phyloP scores from a whole-genome alignment of 1,139 yeast species.

The Debaryomyces singareniensis region DNA sequence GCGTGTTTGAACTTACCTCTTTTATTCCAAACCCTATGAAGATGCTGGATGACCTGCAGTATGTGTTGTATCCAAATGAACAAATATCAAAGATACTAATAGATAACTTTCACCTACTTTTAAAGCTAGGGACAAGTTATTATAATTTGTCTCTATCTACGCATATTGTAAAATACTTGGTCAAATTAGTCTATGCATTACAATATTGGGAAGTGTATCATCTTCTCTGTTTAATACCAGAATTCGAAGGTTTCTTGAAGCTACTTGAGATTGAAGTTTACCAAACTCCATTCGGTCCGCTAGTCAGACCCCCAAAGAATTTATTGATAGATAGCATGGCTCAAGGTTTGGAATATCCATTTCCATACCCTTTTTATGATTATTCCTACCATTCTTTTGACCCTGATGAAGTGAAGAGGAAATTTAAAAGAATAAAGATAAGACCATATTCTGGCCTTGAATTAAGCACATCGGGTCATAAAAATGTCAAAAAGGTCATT shows the following conservation, averaged over 20 bases:
- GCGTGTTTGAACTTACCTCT: conserved; percentile 21
- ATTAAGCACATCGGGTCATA: conserved; percentile 12
- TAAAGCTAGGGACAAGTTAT: conserved; percentile 27
- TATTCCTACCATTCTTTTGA: conserved; percentile 38
- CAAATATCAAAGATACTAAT: conserved; percentile 32
- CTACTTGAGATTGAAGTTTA: conserved; percentile 31
- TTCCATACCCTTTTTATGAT: conserved; percentile 43
- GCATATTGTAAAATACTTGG: conserved; percentile 32
- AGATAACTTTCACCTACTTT: conserved; percentile 30
- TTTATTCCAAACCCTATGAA: conserved; percentile 16
- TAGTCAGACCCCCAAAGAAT: conserved; percentile 37
- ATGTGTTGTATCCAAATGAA: conserved; percentile 26
- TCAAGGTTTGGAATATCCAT: conserved; percentile 41
- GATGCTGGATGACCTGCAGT: conserved; percentile 3
- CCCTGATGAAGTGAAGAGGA: conserved; percentile 20
- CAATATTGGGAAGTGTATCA: conserved; percentile 46
- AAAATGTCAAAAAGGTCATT: conserved; percentile 8
- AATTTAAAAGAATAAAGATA: conserved; percentile 22
- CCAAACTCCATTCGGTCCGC: conserved; percentile 33
- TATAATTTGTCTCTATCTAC: conserved; percentile 33
- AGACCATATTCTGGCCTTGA: conserved; percentile 34
- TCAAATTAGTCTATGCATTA: conserved; percentile 31
- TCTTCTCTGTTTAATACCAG: conserved; percentile 27
- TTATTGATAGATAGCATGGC: conserved; percentile 30
- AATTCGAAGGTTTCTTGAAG: conserved; percentile 27